Conservation (phyloP, 176 grass and related monocot species). For the Carex pumila region DNA sequence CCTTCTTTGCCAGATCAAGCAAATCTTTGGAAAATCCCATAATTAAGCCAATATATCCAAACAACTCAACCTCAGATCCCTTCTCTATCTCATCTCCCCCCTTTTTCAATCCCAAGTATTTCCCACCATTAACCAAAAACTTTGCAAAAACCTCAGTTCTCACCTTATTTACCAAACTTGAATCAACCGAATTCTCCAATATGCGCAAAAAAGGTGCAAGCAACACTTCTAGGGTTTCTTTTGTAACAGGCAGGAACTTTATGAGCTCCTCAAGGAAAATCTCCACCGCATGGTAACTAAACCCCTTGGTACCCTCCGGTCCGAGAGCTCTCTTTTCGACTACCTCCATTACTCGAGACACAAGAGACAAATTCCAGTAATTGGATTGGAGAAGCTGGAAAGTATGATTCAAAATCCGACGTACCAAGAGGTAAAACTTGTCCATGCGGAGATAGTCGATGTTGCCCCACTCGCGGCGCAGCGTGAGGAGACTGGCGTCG, state of each 20-base stretch:
- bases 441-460: constrained; percentile 90
- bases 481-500: constrained; percentile 54
- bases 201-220: constrained; percentile 60
- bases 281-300: constrained; percentile 75
- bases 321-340: constrained; percentile 47
- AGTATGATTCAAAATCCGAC: constrained; percentile 58
- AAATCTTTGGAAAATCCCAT: constrained; percentile 62
- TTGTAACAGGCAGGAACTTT: constrained; percentile 45
- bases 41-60: constrained; percentile 48
- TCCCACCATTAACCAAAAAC: constrained; percentile 35
- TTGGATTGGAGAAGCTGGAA: constrained; percentile 49
- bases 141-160: constrained; percentile 53
- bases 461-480: constrained; percentile 73
- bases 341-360: constrained; percentile 28
- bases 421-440: constrained; percentile 94
- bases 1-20: constrained; percentile 46
- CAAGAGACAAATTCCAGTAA: constrained; percentile 36
- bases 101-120: constrained; percentile 42
- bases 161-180: constrained; percentile 68
- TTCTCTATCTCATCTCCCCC: constrained; percentile 41
- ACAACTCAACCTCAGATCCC: constrained; percentile 43
- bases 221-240: constrained; percentile 31
- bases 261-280: constrained; percentile 70
- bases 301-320: constrained; percentile 33
- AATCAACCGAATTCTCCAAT: constrained; percentile 48